These are phyloP conservation scores for Dacryopinax primogenitus DNA, from an alignment of 768 basidiomycete species.

Conservation along the genomic window DNA sequence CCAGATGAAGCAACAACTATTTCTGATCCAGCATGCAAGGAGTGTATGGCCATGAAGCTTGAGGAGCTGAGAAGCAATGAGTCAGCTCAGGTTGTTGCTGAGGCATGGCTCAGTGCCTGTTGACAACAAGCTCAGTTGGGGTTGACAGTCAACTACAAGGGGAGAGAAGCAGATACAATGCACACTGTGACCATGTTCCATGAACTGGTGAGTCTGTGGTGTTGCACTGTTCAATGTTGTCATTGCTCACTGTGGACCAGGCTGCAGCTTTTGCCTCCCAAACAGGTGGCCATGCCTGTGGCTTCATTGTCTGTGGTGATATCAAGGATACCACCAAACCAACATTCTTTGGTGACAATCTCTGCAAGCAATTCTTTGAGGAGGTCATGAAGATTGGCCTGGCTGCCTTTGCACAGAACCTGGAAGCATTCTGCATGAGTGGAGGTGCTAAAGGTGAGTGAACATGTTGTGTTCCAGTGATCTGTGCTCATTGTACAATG, in stretches of 20 bases:
- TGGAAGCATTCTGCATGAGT: not conserved
- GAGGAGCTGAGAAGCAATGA: not conserved
- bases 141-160: not conserved
- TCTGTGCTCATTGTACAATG: not conserved
- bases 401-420: not conserved
- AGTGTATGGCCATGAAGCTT: not conserved
- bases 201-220: not conserved
- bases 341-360: not conserved
- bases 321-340: not conserved
- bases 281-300: not conserved
- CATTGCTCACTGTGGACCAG: not conserved
- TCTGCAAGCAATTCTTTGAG: not conserved
- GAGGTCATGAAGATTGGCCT: not conserved
- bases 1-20: not conserved
- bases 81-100: not conserved
- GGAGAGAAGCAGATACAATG: not conserved
- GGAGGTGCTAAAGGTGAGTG: not conserved
- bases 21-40: not conserved
- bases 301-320: not conserved
- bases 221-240: not conserved
- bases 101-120: not conserved
- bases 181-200: not conserved
- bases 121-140: not conserved
- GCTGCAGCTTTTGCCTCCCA: not conserved
- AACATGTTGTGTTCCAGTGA: not conserved